Evolutionary conservation across 352 stramenopile genomes (phyloP), one percentile per base, ranked within the genome.

Genomic region (Phytopythium delawarense): DNA sequence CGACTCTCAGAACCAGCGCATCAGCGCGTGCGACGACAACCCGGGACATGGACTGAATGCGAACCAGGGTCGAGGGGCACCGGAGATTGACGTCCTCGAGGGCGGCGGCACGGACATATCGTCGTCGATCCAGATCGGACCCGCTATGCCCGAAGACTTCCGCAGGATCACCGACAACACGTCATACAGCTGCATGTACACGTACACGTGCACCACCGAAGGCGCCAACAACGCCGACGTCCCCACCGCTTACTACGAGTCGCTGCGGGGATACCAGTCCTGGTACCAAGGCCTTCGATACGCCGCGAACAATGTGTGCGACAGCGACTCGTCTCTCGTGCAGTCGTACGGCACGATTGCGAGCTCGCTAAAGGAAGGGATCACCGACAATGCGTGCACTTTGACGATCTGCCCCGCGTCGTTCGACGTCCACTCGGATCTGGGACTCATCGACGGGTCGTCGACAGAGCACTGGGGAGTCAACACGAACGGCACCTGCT

Each of bases 21-120:
- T 83, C 63, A 94, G 72, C 37, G 92, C 81, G 9, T 98, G 94
- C 67, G 88, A 97, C 62, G 55, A 62, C 18, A 74, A 78, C 45
- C 90, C 94, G 57, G 91, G 97, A 61, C 98, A 76, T 67, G 91
- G 89, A 4, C 65, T 98, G 75, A 78, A 97, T 73, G 61, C 80
- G 0, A 79, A 83, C 40, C 40, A 45, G 16, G 40, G 40, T 3
- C 40, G 40, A 13, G 40, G 40, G 0, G 40, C 63, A 15, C 40
- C 40, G 16, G 63, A 68, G 42, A 68, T 68, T 49, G 63, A 68
- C 51, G 59, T 68, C 20, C 50, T 68, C n/a, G 63, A 68, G 57
- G 63, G 63, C 13, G 68, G 71, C 16, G 68, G 68, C 59, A 67
- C 62, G 70, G 58, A 69, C 52, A 67, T 94, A 62, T 96, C 86